Evolutionary conservation across 306 rosid genomes (phyloP).

Genomic region (Begonia peltatifolia): DNA sequence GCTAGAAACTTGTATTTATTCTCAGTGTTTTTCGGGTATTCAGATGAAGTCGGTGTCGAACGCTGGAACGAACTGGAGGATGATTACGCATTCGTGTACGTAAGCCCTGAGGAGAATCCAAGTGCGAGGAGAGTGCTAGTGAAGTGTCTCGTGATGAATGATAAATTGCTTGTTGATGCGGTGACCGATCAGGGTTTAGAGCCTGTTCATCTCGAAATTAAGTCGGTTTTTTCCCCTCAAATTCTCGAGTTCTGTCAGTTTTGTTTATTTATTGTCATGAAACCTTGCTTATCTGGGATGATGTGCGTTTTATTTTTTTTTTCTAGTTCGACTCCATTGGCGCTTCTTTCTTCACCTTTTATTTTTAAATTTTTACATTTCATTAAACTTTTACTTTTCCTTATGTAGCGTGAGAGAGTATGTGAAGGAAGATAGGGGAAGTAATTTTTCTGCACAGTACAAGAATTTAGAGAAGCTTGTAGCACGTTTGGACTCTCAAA

Average conservation of each 20-base stretch:
- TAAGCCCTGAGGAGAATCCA: slow-evolving; percentile 38
- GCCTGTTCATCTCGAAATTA: slow-evolving; percentile 51
- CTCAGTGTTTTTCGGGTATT: slow-evolving; percentile 10
- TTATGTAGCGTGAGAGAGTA: slow-evolving; percentile 48
- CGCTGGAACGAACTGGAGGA: slow-evolving; percentile 70
- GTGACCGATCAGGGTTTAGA: slow-evolving; percentile 34
- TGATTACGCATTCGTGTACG: slow-evolving; percentile 71
- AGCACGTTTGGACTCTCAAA: slow-evolving; percentile 23
- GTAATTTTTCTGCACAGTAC: slow-evolving; percentile 50
- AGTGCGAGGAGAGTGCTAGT: slow-evolving; percentile 56
- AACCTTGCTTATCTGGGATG: background rate
- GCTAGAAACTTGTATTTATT: background rate
- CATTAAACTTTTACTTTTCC: background rate
- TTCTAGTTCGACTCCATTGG: too few relatives aligned
- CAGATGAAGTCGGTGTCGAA: slow-evolving; percentile 69
- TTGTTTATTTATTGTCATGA: slow-evolving; percentile 1
- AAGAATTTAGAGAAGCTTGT: slow-evolving; percentile 64
- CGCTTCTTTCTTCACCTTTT: too few relatives aligned
- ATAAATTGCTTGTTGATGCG: slow-evolving; percentile 45
- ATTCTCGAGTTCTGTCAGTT: slow-evolving; percentile 3
- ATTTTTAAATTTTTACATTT: background rate
- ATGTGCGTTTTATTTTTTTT: too few relatives aligned
- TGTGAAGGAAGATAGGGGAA: slow-evolving; percentile 37
- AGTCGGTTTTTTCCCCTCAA: slow-evolving; percentile 18
- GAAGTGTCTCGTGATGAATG: slow-evolving; percentile 68